Evolutionary conservation across 176 grass and related monocot species (phyloP).

Genomic region (Oryza coarctata): DNA sequence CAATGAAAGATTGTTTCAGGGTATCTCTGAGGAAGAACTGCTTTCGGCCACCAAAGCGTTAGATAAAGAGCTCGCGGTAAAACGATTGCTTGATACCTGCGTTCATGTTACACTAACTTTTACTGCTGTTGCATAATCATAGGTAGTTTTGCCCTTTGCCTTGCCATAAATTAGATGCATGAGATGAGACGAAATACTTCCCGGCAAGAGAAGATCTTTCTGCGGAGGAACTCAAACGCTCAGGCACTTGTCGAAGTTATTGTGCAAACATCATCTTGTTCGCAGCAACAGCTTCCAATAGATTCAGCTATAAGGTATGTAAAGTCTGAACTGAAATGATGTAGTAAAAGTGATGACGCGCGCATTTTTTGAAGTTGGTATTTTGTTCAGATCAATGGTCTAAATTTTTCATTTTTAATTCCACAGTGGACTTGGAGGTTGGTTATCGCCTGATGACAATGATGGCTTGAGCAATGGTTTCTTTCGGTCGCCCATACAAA

Average conservation of each 20-base stretch:
- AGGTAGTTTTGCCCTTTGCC: background rate
- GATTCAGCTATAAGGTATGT: conserved; percentile 39
- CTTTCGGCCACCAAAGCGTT: conserved; percentile 32
- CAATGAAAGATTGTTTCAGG: conserved; percentile 26
- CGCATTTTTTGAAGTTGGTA: background rate
- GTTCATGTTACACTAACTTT: background rate
- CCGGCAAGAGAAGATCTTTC: conserved; percentile 47
- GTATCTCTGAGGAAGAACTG: conserved; percentile 34
- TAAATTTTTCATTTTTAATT: background rate
- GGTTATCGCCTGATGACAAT: background rate
- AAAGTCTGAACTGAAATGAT: background rate
- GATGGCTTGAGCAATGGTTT: background rate
- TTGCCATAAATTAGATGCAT: conserved; percentile 30
- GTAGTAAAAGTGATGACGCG: too few species aligned
- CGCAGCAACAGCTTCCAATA: background rate
- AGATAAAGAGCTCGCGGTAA: conserved; percentile 52
- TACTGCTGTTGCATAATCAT: background rate
- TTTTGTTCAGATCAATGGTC: too few species aligned
- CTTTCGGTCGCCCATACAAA: background rate
- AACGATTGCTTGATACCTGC: background rate
- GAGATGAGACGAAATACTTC: conserved; percentile 41
- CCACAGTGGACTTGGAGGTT: conserved; percentile 44
- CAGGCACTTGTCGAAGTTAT: background rate
- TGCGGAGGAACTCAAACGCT: conserved; percentile 15
- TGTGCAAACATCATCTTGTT: background rate